Evolutionary conservation across 208 protist species (phyloP).

Genomic region (Leishmania arabica): DNA sequence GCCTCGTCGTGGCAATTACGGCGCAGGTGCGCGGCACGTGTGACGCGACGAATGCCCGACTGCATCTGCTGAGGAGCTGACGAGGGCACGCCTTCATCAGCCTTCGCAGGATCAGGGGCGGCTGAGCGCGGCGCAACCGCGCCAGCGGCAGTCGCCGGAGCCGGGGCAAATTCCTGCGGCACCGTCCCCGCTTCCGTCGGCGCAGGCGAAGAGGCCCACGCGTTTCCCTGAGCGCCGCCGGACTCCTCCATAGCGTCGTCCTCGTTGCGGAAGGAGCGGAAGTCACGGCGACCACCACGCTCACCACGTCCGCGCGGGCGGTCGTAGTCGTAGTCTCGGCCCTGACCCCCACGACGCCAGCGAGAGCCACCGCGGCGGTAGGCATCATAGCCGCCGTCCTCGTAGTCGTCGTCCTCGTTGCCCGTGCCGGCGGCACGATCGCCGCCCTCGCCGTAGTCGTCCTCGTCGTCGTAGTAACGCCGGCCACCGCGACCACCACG

Average conservation of each 20-base stretch:
- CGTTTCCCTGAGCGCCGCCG: constrained; percentile 15
- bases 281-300: constrained; percentile 21
- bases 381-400: constrained; percentile 11
- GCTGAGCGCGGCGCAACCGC: not conserved
- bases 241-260: constrained; percentile 5
- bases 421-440: constrained; percentile 10
- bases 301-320: constrained; percentile 19
- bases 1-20: constrained; percentile 73
- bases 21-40: constrained; percentile 72
- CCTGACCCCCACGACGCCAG: constrained; percentile 14
- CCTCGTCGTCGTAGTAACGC: constrained; percentile 25
- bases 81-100: not conserved
- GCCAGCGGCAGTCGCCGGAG: not conserved
- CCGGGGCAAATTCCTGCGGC: constrained; percentile 9
- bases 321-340: constrained; percentile 28
- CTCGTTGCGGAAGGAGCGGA: constrained; percentile 28
- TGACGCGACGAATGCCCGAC: constrained; percentile 34
- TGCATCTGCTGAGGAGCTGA: constrained; percentile 11
- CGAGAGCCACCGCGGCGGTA: constrained; percentile 5
- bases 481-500: constrained; percentile 27
- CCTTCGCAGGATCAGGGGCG: not conserved
- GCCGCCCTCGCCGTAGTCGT: constrained; percentile 13
- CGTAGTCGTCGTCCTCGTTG: constrained; percentile 7
- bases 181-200: not conserved
- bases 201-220: constrained; percentile 23